Conservation (phyloP, 2,329 filamentous ascomycete species). For the Sporothrix euskadiensis region DNA sequence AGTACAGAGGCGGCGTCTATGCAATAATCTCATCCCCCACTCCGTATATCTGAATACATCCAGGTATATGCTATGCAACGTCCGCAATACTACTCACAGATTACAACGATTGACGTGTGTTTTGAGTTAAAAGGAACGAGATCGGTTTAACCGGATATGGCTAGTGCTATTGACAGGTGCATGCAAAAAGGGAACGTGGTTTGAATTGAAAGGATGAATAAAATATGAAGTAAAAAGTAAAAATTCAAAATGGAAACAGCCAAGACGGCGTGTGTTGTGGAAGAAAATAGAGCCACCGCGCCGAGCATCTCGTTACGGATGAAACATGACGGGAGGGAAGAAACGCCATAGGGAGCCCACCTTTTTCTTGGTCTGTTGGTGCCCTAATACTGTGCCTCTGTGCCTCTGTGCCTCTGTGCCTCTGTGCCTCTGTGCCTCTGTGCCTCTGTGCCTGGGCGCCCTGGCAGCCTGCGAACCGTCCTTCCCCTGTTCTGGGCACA, state of each 20-base stretch:
- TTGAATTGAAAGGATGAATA: not conserved
- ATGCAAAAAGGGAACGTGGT: not conserved
- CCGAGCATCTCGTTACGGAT: constrained; percentile 19
- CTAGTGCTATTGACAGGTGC: not conserved
- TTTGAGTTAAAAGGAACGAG: constrained; percentile 5
- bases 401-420: constrained; percentile 4
- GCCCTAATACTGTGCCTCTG: not conserved
- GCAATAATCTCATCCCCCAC: not conserved
- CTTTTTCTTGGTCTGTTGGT: not conserved
- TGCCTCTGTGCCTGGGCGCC: not conserved
- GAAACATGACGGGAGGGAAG: constrained; percentile 19
- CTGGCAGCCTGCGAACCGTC: constrained; percentile 4
- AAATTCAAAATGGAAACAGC: not conserved
- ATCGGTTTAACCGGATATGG: constrained; percentile 10
- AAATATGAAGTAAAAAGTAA: not conserved
- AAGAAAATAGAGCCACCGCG: not conserved
- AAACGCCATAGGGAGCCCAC: not conserved
- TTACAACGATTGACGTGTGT: not conserved
- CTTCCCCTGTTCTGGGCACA: not conserved
- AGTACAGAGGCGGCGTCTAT: not conserved
- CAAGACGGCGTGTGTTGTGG: not conserved
- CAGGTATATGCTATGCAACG: not conserved
- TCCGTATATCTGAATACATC: not conserved
- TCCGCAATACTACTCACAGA: not conserved
- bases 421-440: not conserved